phyloP scores from a whole-genome alignment of 257 asterid genomes.

The Penstemon barbatus region DNA sequence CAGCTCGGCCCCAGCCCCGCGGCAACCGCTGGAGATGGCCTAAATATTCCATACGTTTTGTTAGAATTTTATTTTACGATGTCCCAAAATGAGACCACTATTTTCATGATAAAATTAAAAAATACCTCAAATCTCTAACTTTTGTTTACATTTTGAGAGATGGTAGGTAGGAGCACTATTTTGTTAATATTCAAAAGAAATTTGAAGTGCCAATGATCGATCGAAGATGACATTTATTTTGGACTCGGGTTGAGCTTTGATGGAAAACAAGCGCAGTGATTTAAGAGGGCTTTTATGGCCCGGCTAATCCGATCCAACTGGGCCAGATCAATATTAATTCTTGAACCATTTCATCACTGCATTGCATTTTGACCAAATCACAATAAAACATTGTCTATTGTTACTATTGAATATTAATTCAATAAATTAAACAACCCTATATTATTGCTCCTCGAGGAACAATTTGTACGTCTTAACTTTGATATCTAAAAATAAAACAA shows the following conservation, averaged over 20 bases:
- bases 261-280: slow-evolving; percentile 16
- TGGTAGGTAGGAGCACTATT: too few species aligned
- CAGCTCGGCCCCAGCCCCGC: too few species aligned
- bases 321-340: slow-evolving; percentile 10
- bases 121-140: neutral
- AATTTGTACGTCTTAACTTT: too few species aligned
- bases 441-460: neutral
- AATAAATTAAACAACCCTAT: neutral
- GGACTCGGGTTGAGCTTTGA: neutral
- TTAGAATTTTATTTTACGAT: too few species aligned
- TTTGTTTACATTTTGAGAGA: neutral
- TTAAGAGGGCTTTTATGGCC: neutral
- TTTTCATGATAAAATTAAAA: too few species aligned
- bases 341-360: slow-evolving; percentile 13
- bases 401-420: neutral
- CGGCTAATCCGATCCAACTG: slow-evolving; percentile 22
- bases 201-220: neutral
- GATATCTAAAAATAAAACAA: too few species aligned
- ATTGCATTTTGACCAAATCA: slow-evolving; percentile 18
- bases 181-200: neutral
- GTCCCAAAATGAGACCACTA: too few species aligned
- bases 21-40: too few species aligned
- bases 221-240: neutral
- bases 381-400: neutral
- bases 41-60: too few species aligned